Evolutionary conservation across 306 rosid genomes (phyloP).

Genomic region (Trifolium subterraneum): DNA sequence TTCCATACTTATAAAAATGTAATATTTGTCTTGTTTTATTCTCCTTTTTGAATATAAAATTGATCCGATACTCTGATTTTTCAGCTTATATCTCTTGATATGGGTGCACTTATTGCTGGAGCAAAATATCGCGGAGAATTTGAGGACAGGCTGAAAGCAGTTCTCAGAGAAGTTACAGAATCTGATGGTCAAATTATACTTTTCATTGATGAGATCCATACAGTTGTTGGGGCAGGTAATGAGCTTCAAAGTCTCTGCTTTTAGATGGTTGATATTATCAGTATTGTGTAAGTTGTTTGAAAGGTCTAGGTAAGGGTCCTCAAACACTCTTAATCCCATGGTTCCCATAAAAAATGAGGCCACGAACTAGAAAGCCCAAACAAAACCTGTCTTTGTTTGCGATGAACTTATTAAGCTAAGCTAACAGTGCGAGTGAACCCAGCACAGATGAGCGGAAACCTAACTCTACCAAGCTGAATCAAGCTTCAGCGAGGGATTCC

Average conservation of each 20-base stretch:
- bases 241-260: slow-evolving; percentile 31
- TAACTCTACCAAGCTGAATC: background rate
- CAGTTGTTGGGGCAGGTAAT: slow-evolving; percentile 98
- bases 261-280: slow-evolving; percentile 9
- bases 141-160: slow-evolving; percentile 99
- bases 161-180: slow-evolving; percentile 96
- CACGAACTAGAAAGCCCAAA: background rate
- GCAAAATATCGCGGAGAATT: slow-evolving; percentile 99
- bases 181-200: slow-evolving; percentile 95
- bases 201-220: slow-evolving; percentile 97
- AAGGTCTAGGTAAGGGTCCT: slow-evolving; percentile 18
- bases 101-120: slow-evolving; percentile 99
- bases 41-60: slow-evolving; percentile 30
- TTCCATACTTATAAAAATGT: slow-evolving; percentile 15
- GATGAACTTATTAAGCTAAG: background rate
- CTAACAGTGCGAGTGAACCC: background rate
- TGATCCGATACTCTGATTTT: slow-evolving; percentile 36
- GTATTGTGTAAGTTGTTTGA: slow-evolving; percentile 18
- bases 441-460: background rate
- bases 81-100: slow-evolving; percentile 97
- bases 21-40: slow-evolving; percentile 20
- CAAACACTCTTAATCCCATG: background rate
- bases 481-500: background rate
- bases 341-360: background rate
- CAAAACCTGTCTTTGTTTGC: background rate